A percentile compares a stretch with the other conserved stretches of the same genome.
These are phyloP conservation scores for Aspergillus nomiae DNA, from an alignment of 2,329 filamentous ascomycete genomes.

Conservation along the genomic window DNA sequence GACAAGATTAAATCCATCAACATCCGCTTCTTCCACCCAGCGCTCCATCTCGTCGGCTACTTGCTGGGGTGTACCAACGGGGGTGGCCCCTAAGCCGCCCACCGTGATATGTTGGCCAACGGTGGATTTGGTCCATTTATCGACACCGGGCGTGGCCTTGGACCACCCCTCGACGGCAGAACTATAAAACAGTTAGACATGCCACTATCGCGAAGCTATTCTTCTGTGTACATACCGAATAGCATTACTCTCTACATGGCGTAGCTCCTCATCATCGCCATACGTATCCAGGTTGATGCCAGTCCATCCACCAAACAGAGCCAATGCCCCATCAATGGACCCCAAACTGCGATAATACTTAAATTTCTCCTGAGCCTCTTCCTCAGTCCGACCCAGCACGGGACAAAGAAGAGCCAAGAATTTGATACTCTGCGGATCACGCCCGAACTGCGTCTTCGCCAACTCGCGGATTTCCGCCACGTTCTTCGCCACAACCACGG, in stretches of 20 bases:
- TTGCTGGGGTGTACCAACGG: slow-evolving; percentile 65
- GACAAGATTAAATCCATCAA: slow-evolving; percentile 76
- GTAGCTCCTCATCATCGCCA: slow-evolving; percentile 64
- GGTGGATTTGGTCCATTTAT: slow-evolving; percentile 72
- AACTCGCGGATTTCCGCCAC: slow-evolving; percentile 64
- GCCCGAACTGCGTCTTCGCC: slow-evolving; percentile 55
- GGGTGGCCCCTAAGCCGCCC: slow-evolving; percentile 66
- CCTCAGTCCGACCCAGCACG: slow-evolving; percentile 65
- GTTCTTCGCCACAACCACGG: slow-evolving; percentile 61
- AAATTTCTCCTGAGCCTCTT: slow-evolving; percentile 67
- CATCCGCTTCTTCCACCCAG: slow-evolving; percentile 69
- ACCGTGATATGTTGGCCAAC: slow-evolving; percentile 69
- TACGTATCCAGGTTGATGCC: slow-evolving; percentile 65
- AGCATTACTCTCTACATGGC: slow-evolving; percentile 63
- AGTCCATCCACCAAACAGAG: slow-evolving; percentile 75
- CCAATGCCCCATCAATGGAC: slow-evolving; percentile 66
- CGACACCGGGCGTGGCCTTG: slow-evolving; percentile 58
- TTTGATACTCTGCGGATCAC: slow-evolving; percentile 65
- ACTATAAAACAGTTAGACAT: slow-evolving; percentile 26
- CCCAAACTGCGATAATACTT: slow-evolving; percentile 64
- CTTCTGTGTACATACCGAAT: slow-evolving; percentile 45
- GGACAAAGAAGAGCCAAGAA: slow-evolving; percentile 68
- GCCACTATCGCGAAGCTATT: background rate
- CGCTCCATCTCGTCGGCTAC: slow-evolving; percentile 69
- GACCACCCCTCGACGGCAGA: slow-evolving; percentile 54